Evolutionary conservation across 2,329 filamentous ascomycete genomes (phyloP).

Genomic region (Orbilia brochopaga): DNA sequence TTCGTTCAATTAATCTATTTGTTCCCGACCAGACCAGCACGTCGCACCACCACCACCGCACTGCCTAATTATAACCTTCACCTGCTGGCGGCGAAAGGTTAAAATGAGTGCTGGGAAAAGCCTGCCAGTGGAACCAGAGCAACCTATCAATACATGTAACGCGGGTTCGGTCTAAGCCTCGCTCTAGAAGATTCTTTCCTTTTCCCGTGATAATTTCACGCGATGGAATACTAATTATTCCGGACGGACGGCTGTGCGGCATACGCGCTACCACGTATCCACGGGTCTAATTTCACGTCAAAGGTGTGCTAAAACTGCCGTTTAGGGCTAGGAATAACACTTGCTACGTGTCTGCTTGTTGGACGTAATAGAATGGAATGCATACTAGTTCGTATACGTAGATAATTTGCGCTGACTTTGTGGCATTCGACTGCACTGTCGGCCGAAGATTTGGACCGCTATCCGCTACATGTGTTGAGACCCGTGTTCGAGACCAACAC

Average conservation of each 20-base stretch:
- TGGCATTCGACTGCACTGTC: too few relatives aligned
- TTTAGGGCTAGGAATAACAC: too few relatives aligned
- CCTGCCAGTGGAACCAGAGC: background rate
- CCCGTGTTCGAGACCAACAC: slow-evolving; percentile 33
- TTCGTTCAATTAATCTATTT: slow-evolving; percentile 2
- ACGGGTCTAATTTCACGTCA: too few relatives aligned
- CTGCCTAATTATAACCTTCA: slow-evolving; percentile 9
- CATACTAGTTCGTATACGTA: too few relatives aligned
- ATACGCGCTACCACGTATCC: background rate
- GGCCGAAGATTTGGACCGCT: too few relatives aligned
- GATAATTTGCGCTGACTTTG: too few relatives aligned
- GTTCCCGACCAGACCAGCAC: too few relatives aligned
- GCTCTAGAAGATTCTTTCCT: slow-evolving; percentile 44
- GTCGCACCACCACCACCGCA: too few relatives aligned
- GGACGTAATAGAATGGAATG: too few relatives aligned
- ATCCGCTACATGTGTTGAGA: slow-evolving; percentile 20
- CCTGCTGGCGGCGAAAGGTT: slow-evolving; percentile 28
- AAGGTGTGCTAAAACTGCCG: too few relatives aligned
- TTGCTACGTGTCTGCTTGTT: too few relatives aligned
- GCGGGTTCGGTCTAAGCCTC: slow-evolving; percentile 4
- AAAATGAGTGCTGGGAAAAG: background rate
- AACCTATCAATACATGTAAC: background rate
- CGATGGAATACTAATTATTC: background rate
- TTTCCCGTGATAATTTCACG: slow-evolving; percentile 3
- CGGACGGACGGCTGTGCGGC: background rate